Evolutionary conservation across 2,329 filamentous ascomycete genomes (phyloP).

Genomic region (Hymenoscyphus albidus): DNA sequence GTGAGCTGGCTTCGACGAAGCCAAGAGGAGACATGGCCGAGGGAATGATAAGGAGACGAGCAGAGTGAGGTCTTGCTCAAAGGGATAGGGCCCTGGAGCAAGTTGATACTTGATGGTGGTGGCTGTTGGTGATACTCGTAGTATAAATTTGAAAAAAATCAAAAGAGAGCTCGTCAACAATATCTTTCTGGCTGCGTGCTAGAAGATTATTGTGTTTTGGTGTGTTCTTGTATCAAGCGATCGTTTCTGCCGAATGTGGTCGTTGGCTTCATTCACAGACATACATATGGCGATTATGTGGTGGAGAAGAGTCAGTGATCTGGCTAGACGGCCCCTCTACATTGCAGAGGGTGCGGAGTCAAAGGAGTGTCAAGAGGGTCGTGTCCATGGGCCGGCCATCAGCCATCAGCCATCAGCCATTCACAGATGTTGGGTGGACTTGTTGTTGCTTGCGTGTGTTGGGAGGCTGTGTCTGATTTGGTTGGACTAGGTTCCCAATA

Average conservation of each 20-base stretch:
- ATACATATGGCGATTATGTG: neutral
- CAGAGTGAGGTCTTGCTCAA: neutral
- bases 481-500: neutral
- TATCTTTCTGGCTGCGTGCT: too few species aligned
- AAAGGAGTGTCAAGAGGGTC: neutral
- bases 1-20: conserved; percentile 71
- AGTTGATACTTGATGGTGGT: too few species aligned
- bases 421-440: neutral
- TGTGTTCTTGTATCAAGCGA: too few species aligned
- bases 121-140: too few species aligned
- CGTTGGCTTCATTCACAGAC: too few species aligned
- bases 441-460: conserved; percentile 1
- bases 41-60: neutral
- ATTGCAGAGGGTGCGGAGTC: neutral
- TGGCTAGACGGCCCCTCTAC: neutral
- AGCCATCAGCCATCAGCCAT: neutral
- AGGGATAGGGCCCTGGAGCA: neutral
- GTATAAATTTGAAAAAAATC: too few species aligned
- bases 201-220: too few species aligned
- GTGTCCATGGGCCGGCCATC: neutral
- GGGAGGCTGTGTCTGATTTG: neutral
- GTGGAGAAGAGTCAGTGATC: neutral
- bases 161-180: too few species aligned
- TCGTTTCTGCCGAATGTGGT: too few species aligned
- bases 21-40: neutral